These are phyloP conservation scores for Melampsora larici-populina DNA, from an alignment of 1,284 basidiomycete species.

Conservation along the genomic window DNA sequence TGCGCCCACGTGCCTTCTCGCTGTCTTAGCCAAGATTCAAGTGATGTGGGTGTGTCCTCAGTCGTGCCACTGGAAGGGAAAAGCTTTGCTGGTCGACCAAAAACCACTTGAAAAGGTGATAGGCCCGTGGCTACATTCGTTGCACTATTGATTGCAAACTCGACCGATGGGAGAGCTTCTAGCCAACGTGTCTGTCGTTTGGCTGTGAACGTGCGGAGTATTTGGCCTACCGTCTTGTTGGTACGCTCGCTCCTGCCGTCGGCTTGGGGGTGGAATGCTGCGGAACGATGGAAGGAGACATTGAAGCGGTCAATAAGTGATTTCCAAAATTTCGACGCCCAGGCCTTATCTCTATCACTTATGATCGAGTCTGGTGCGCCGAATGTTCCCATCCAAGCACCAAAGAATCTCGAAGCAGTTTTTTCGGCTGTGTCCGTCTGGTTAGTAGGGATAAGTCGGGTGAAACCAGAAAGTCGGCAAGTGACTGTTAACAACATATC, in stretches of 20 bases:
- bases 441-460: neutral
- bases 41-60: neutral
- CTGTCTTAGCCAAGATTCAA: neutral
- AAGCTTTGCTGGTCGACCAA: conserved; percentile 6
- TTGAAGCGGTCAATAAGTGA: no score
- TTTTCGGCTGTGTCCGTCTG: no score
- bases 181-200: conserved; percentile 44
- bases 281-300: no score
- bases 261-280: no score
- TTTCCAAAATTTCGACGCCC: no score
- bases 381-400: no score
- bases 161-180: conserved; percentile 20
- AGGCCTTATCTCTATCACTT: no score
- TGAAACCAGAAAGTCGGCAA: conserved; percentile 11
- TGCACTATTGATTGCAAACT: no score
- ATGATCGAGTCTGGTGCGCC: no score
- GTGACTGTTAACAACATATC: conserved; percentile 16
- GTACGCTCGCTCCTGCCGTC: conserved; percentile 51
- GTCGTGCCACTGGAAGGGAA: neutral
- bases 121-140: no score
- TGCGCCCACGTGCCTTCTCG: conserved; percentile 14
- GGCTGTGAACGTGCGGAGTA: no score
- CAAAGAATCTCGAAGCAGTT: no score
- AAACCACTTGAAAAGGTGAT: conserved; percentile 44
- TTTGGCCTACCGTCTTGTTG: conserved; percentile 54